phyloP scores from a whole-genome alignment of 192 early-diverging fungal species.

The Gamsiella multidivaricata region DNA sequence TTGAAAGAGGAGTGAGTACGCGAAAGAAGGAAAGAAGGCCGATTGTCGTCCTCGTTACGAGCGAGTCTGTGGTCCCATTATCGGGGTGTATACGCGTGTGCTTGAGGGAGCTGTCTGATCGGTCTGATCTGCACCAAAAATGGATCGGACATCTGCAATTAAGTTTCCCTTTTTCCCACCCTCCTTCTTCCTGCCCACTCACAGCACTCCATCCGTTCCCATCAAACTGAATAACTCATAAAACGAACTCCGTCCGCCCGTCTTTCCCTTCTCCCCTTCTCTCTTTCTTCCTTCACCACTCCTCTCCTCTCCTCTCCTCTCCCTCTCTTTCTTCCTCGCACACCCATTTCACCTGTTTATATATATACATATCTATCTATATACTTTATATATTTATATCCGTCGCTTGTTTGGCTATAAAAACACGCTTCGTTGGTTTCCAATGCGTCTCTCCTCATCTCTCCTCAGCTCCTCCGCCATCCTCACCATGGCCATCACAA shows the following conservation, averaged over 20 bases:
- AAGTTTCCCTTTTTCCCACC: background rate
- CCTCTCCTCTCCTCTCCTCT: background rate
- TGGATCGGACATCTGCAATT: background rate
- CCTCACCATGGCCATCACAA: conserved; percentile 29
- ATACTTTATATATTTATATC: background rate
- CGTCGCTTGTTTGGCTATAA: background rate
- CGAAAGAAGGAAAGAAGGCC: too few species aligned
- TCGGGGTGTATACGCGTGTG: too few species aligned
- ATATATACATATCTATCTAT: too few species aligned
- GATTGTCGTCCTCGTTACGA: too few species aligned
- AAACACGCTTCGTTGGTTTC: background rate
- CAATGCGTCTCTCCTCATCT: conserved; percentile 15
- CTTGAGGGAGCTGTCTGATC: too few species aligned
- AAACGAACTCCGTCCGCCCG: too few species aligned
- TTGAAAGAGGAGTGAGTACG: too few species aligned
- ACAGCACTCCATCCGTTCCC: background rate
- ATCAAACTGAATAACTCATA: too few species aligned
- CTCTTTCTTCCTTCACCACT: background rate
- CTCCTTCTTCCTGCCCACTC: background rate
- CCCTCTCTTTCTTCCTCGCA: background rate
- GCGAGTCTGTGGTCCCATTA: too few species aligned
- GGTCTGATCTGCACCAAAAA: background rate
- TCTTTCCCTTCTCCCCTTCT: background rate
- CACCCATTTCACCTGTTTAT: background rate
- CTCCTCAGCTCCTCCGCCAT: conserved; percentile 14